Evolutionary conservation across 768 basidiomycete species (phyloP), one percentile per base, ranked within the genome.

Genomic region (Candolleomyces eurysporus): DNA sequence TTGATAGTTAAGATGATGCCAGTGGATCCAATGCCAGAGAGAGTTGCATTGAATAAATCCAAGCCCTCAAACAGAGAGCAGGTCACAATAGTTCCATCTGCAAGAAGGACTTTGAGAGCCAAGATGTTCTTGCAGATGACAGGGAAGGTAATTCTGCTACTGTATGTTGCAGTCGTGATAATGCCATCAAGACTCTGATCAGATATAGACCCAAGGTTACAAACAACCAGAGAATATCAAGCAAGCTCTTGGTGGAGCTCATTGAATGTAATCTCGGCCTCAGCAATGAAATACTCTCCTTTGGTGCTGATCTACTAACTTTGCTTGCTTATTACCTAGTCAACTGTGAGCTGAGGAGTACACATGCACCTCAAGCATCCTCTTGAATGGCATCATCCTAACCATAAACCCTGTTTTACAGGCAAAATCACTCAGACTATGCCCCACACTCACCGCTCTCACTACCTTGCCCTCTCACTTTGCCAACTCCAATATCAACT

Each of bases 171-270:
- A n/a, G n/a, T n/a, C n/a, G 94, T 88, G 68, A 98, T 81, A 67
- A 95, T 85, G 48, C 97, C 97, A 26, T 86, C 96, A 64, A 99
- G 82, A 3, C 94, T 93, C 73, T 98, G 96, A 72, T 97, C 95
- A 40, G 94, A 96, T 68, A 99, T 98, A 31, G 94, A 96, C 40
- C 97, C 97, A 63, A 98, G 82, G 74, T 92, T 96, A 69, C 84
- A 87, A 85, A 99, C 89, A 43, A 95, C 96, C 36, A 98, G 84
- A 39, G 81, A 81, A 67, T 88, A 77, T 13, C 76, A 71, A 52
- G 80, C 84, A 59, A 98, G 88, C 16, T 80, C 79, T 22, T 72
- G 76, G 65, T 96, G 93, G 5, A 98, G 82, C 54, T 83, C 78
- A 60, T 88, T 79, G 59, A 98, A 86, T 5, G 84, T 87, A 71